Base-by-base conservation (phyloP, 2,329 filamentous ascomycete species). In the Exophiala aquamarina region DNA sequence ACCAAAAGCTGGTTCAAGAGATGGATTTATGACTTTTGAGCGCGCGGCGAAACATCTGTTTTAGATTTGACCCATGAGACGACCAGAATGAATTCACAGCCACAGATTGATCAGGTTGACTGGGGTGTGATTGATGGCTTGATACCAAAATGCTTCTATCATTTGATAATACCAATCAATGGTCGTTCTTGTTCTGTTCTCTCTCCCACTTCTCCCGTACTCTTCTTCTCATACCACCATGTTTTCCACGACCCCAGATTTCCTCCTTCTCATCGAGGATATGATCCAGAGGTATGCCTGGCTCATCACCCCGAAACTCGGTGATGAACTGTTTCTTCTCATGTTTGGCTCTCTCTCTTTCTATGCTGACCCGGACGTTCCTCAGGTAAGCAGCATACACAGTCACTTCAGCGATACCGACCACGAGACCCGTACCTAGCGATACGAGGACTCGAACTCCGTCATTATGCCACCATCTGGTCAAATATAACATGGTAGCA, bases 311-410 rank as follows among this genome's bases (percentile, higher is more conserved):
- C 11, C 29, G 41, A 55, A 58, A 56, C 35, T 59, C 58, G 9
- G 47, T 45, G 20, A 68, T 53, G 21, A 69, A 54, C 3, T 59
- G 59, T 54, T 72, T 74, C 56, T 59, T 62, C 58, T 74, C 71
- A 20, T 58, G 59, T 33, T 68, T 47, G 31, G 52, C 58, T 48
- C 58, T 63, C 58, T 73, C 71, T 42, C 63, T 66, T 17, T 54
- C 58, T 44, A 61, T 66, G 18, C 70, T 70, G 43, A 62, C 44
- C 39, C 65, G 63, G 11, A 74, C 62, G 53, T 74, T 74, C 33
- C 65, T 59, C 43, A 74, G 49, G 59, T 76, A 76, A 9, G 68
- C 67, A 18, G 66, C 69, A 61, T 75, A 75, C 13, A 76, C 66
- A 10, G 66, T 61, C 18, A 70, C 68, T 59, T 76, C 73, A 3